Conservation (phyloP, 164 flowering plant genomes). For the grape (Vitis vinifera) region DNA sequence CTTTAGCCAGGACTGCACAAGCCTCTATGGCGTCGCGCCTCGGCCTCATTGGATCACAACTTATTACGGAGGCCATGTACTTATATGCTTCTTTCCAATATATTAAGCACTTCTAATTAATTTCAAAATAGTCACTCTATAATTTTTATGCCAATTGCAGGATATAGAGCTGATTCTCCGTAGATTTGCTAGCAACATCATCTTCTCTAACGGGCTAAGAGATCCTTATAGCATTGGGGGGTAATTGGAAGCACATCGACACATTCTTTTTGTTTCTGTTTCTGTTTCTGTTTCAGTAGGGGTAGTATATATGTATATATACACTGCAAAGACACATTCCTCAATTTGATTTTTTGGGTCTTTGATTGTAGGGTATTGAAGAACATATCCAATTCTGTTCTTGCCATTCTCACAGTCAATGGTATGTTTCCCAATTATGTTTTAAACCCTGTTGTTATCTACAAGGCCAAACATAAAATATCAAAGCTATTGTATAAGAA, state of each 20-base stretch:
- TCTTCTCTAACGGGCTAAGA: conserved; percentile 73
- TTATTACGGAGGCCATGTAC: conserved; percentile 67
- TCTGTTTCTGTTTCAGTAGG: too few relatives aligned
- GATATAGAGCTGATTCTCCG: conserved; percentile 46
- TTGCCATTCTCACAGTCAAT: conserved; percentile 42
- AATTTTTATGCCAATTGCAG: conserved; percentile 26
- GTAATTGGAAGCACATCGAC: conserved; percentile 26
- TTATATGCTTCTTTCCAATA: conserved; percentile 1
- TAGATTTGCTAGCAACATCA: conserved; percentile 71
- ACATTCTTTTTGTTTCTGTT: too few relatives aligned
- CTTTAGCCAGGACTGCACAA: conserved; percentile 26
- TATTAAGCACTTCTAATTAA: too few relatives aligned
- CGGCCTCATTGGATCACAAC: conserved; percentile 70
- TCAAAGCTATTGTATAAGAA: too few relatives aligned
- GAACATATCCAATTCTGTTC: conserved; percentile 45
- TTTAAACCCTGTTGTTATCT: background rate
- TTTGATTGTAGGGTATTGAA: conserved; percentile 43
- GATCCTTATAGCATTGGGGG: conserved; percentile 81
- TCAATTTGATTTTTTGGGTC: background rate
- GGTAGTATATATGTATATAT: too few relatives aligned
- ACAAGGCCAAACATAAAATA: background rate
- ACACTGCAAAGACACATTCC: too few relatives aligned
- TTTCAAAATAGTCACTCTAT: background rate
- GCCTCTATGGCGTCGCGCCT: conserved; percentile 44
- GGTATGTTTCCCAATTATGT: conserved; percentile 21